A percentile compares a stretch with the other conserved stretches of the same genome.
Evolutionary conservation across 345 rosid species (phyloP).

Genomic region (Cardamine resedifolia): DNA sequence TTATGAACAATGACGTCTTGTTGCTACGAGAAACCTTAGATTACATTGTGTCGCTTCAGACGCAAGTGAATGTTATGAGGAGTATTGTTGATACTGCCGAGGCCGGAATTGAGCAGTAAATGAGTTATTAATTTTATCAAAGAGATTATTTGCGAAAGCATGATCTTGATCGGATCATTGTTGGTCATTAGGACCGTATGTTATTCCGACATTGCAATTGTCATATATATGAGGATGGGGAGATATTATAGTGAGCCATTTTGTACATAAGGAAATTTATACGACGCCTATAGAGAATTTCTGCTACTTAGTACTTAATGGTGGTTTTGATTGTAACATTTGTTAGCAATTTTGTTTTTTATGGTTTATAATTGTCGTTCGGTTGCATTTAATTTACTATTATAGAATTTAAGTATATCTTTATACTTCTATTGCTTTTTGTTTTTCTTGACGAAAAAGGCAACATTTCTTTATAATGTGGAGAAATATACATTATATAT

Average conservation of each 20-base stretch:
- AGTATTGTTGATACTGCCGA: conserved; percentile 47
- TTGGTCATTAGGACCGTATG: conserved; percentile 24
- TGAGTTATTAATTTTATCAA: not conserved
- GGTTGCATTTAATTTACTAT: conserved; percentile 4
- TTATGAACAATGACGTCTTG: conserved; percentile 57
- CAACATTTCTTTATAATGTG: no score
- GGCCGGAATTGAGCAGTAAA: conserved; percentile 30
- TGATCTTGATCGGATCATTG: conserved; percentile 5
- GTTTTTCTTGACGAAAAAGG: not conserved
- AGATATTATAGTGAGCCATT: conserved; percentile 21
- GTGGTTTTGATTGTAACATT: conserved; percentile 9
- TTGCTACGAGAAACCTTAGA: conserved; percentile 88
- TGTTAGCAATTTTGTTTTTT: not conserved
- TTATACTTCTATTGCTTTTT: conserved; percentile 11
- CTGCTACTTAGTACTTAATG: conserved; percentile 6
- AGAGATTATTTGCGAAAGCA: conserved; percentile 18
- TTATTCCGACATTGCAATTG: conserved; percentile 11
- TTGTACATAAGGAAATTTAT: conserved; percentile 29
- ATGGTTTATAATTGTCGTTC: conserved; percentile 10
- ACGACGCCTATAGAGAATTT: conserved; percentile 16
- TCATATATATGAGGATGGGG: conserved; percentile 6
- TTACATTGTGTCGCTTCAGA: conserved; percentile 66
- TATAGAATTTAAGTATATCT: not conserved
- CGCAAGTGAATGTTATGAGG: conserved; percentile 85
- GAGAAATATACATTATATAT: not conserved